Conservation (phyloP, 2,329 filamentous ascomycete species). For the Akanthomyces lecanii region DNA sequence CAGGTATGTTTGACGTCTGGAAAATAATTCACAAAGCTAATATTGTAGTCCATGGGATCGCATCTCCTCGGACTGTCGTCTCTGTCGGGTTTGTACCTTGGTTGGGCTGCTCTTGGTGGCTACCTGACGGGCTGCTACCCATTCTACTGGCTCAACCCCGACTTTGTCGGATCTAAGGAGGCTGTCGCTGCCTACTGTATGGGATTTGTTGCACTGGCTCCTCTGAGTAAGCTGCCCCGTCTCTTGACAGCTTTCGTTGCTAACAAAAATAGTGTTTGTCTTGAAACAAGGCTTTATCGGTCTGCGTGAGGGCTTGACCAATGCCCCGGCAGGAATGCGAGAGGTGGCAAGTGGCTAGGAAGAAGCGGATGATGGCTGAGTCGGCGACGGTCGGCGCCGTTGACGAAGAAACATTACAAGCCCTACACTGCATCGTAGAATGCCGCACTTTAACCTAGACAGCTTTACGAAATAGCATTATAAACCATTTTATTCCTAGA, state of each 20-base stretch:
- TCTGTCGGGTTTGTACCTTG: constrained; percentile 42
- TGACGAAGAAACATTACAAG: neutral
- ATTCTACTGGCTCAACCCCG: constrained; percentile 49
- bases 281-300: constrained; percentile 47
- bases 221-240: constrained; percentile 38
- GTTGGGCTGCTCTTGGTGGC: constrained; percentile 46
- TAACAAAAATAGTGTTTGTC: constrained; percentile 37
- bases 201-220: constrained; percentile 41
- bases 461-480: neutral
- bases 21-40: constrained; percentile 13
- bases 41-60: constrained; percentile 38
- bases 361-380: neutral
- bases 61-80: constrained; percentile 41
- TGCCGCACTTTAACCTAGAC: neutral
- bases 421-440: neutral
- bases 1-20: constrained; percentile 33
- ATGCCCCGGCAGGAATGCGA: neutral
- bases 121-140: constrained; percentile 41
- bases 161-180: constrained; percentile 39
- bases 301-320: constrained; percentile 41
- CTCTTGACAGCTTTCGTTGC: neutral
- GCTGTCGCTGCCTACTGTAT: constrained; percentile 41
- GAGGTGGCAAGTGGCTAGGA: neutral
- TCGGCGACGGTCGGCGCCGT: neutral
- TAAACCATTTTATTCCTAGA: neutral